Percentiles rank a stretch among this genome's conserved stretches.
Evolutionary conservation across 78 protist species (phyloP).

Genomic region (Dictyostelium discoideum): DNA sequence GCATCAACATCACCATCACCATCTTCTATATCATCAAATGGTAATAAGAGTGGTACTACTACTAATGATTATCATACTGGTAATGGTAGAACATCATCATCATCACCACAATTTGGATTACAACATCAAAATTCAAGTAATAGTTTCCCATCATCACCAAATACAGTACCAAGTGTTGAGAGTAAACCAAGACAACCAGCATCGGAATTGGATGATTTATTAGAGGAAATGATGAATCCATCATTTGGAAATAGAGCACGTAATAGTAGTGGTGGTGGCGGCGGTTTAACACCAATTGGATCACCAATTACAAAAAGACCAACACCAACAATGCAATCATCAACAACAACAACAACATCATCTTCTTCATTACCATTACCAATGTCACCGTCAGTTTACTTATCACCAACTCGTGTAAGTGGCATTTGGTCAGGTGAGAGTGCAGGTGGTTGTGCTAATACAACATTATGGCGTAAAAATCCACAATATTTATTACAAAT

Average conservation of each 20-base stretch:
- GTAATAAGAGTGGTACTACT: neutral
- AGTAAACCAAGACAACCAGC: slow-evolving; percentile 53
- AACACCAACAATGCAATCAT: neutral
- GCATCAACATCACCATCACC: neutral
- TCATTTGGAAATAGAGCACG: slow-evolving; percentile 50
- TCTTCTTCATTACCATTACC: neutral
- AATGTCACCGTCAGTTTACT: neutral
- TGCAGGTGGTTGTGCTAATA: slow-evolving; percentile 83
- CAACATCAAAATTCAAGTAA: slow-evolving; percentile 27
- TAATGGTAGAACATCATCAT: neutral
- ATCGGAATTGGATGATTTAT: slow-evolving; percentile 61
- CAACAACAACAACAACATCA: neutral
- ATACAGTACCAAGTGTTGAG: slow-evolving; percentile 5
- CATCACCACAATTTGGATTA: neutral
- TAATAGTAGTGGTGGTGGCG: neutral
- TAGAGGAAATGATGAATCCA: slow-evolving; percentile 77
- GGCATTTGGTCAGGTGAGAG: slow-evolving; percentile 60
- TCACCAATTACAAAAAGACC: slow-evolving; percentile 29
- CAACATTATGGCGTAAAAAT: slow-evolving; percentile 50
- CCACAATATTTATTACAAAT: slow-evolving; percentile 57
- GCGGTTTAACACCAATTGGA: slow-evolving; percentile 51
- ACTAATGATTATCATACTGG: neutral
- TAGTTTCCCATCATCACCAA: slow-evolving; percentile 32
- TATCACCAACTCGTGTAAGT: neutral
- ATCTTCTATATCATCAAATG: neutral